Percentiles rank a stretch among this genome's conserved stretches.
Conservation (phyloP, 768 basidiomycete genomes). For the Suillus subluteus region DNA sequence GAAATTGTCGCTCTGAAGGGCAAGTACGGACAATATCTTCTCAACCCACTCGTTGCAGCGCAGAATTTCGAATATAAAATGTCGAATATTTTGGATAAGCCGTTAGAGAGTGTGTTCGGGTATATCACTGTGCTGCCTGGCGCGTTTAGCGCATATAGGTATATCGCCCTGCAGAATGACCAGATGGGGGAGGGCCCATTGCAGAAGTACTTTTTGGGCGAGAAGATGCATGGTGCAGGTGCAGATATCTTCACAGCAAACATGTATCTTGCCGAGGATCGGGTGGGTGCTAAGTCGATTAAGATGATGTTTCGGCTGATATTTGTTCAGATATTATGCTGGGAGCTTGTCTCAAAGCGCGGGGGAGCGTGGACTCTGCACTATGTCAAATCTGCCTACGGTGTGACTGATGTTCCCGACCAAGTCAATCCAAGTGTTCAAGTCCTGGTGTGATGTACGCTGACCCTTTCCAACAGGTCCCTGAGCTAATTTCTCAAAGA, state of each 20-base stretch:
- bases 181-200: conserved; percentile 80
- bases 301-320: conserved; percentile 12
- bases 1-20: conserved; percentile 94
- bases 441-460: background rate
- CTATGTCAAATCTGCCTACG: conserved; percentile 95
- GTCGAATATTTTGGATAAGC: conserved; percentile 92
- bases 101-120: conserved; percentile 87
- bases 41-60: conserved; percentile 88
- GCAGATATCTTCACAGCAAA: conserved; percentile 95
- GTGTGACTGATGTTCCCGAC: conserved; percentile 92
- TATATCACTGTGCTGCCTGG: conserved; percentile 95
- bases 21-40: conserved; percentile 72
- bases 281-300: conserved; percentile 42
- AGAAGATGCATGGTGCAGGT: conserved; percentile 88
- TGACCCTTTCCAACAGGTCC: conserved; percentile 51
- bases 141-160: conserved; percentile 90
- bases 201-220: conserved; percentile 96
- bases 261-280: conserved; percentile 95
- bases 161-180: conserved; percentile 92
- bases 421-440: conserved; percentile 48
- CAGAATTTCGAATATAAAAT: conserved; percentile 97
- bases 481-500: conserved; percentile 93
- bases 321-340: conserved; percentile 80
- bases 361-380: conserved; percentile 90
- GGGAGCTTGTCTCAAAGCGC: conserved; percentile 97